A percentile compares a stretch with the other conserved stretches of the same genome.
Evolutionary conservation across 306 rosid species (phyloP).

Genomic region (Quercus wislizeni): DNA sequence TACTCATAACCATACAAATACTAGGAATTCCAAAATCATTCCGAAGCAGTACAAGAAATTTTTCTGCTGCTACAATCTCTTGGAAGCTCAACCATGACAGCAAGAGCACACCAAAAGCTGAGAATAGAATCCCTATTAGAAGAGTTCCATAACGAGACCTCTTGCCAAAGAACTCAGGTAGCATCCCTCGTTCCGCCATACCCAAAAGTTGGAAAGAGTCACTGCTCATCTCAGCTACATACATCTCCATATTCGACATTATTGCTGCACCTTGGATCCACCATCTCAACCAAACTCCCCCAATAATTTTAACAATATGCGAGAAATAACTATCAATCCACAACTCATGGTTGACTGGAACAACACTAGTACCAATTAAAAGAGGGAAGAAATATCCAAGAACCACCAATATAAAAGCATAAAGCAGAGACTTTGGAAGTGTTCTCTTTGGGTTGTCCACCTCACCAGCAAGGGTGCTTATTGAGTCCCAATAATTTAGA

Average conservation of each 20-base stretch:
- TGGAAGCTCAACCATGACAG: constrained; percentile 88
- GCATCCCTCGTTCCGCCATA: constrained; percentile 94
- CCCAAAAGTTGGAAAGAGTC: constrained; percentile 93
- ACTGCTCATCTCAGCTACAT: constrained; percentile 92
- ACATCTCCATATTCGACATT: constrained; percentile 94
- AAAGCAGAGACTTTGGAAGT: constrained; percentile 73
- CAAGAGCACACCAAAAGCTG: constrained; percentile 78
- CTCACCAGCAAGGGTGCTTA: constrained; percentile 88
- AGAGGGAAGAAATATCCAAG: constrained; percentile 77
- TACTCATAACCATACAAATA: constrained; percentile 64
- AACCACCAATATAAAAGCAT: constrained; percentile 77
- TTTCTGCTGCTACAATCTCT: constrained; percentile 85
- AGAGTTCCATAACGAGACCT: constrained; percentile 89
- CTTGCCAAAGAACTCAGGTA: constrained; percentile 66
- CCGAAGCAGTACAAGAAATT: constrained; percentile 88
- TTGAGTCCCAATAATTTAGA: constrained; percentile 84
- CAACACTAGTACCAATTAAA: constrained; percentile 68
- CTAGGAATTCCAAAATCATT: constrained; percentile 86
- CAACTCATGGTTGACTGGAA: constrained; percentile 50
- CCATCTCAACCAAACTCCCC: constrained; percentile 93
- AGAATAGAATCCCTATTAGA: constrained; percentile 71
- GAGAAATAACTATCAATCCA: constrained; percentile 89
- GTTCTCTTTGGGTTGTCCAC: constrained; percentile 82
- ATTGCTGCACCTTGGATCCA: constrained; percentile 94
- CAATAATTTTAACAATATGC: constrained; percentile 63